Percentiles rank a stretch among this genome's conserved stretches.
phyloP scores from a whole-genome alignment of 768 basidiomycete genomes.

The Phanerodontia chrysosporium region DNA sequence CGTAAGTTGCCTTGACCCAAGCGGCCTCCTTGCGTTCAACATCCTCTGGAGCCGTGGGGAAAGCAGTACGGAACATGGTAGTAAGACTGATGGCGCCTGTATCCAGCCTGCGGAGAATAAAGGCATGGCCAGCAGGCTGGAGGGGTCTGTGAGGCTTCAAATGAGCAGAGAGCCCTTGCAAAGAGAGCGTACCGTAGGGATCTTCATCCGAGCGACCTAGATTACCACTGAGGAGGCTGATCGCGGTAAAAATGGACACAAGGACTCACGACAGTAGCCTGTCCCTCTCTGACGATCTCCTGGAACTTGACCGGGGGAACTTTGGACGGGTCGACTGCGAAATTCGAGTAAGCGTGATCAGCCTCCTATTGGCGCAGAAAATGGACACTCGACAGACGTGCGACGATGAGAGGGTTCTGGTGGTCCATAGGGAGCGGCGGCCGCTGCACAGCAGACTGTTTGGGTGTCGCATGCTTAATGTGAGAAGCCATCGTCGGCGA shows the following conservation, averaged over 20 bases:
- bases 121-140: constrained; percentile 79
- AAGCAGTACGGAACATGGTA: constrained; percentile 95
- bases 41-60: constrained; percentile 72
- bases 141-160: constrained; percentile 11
- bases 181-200: constrained; percentile 67
- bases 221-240: not conserved
- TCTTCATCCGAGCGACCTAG: constrained; percentile 86
- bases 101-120: constrained; percentile 91
- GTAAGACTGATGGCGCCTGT: constrained; percentile 89
- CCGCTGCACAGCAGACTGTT: not conserved
- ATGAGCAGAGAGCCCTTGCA: not conserved
- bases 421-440: constrained; percentile 18
- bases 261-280: constrained; percentile 71
- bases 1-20: constrained; percentile 80
- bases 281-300: constrained; percentile 82
- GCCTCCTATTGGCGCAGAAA: constrained; percentile 19
- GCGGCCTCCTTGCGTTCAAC: constrained; percentile 76
- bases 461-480: not conserved
- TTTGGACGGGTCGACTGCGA: constrained; percentile 37
- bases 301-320: constrained; percentile 86
- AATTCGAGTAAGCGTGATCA: constrained; percentile 22
- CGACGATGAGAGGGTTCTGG: constrained; percentile 23
- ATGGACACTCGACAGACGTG: constrained; percentile 20
- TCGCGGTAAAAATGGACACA: not conserved
- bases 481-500: not conserved